A percentile compares a stretch with the other conserved stretches of the same genome.
Evolutionary conservation across 1,139 yeast genomes (phyloP).

Genomic region (Torulaspora globosa): DNA sequence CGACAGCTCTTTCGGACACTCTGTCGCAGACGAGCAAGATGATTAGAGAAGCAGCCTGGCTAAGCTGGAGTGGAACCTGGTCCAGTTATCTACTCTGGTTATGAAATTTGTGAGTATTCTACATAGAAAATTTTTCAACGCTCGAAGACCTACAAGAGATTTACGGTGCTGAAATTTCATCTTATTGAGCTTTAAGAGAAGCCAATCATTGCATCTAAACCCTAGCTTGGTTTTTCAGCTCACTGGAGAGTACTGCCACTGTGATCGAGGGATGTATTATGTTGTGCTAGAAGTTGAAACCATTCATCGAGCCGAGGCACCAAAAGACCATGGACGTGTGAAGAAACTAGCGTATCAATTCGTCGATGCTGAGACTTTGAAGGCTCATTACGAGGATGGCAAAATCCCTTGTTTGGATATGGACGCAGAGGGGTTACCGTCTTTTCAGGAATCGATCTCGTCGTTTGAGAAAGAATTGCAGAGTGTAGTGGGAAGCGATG

Average conservation of each 20-base stretch:
- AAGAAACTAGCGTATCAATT: conserved; percentile 27
- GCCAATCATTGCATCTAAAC: neutral
- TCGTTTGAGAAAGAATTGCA: conserved; percentile 44
- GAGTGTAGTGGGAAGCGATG: conserved; percentile 41
- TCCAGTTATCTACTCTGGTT: neutral
- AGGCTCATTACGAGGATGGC: conserved; percentile 13
- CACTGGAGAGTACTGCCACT: neutral
- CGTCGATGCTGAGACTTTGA: conserved; percentile 23
- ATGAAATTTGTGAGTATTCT: neutral
- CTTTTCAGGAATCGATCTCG: conserved; percentile 58
- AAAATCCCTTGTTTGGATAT: conserved; percentile 11
- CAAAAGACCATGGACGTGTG: conserved; percentile 32
- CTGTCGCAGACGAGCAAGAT: neutral
- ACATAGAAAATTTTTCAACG: conserved; percentile 9
- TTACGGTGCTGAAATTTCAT: conserved; percentile 1
- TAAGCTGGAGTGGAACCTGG: neutral
- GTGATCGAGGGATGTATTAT: conserved; percentile 25
- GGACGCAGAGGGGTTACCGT: conserved; percentile 37
- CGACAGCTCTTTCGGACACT: conserved; percentile 9
- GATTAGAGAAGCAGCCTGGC: neutral
- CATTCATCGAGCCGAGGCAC: conserved; percentile 27
- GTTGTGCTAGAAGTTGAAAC: conserved; percentile 33
- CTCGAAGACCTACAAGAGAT: conserved; percentile 3
- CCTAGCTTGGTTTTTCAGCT: neutral
- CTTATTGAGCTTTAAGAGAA: neutral